These are phyloP conservation scores for Rhodosporidiobolus odoratus DNA, from an alignment of 768 basidiomycete genomes.

Conservation along the genomic window DNA sequence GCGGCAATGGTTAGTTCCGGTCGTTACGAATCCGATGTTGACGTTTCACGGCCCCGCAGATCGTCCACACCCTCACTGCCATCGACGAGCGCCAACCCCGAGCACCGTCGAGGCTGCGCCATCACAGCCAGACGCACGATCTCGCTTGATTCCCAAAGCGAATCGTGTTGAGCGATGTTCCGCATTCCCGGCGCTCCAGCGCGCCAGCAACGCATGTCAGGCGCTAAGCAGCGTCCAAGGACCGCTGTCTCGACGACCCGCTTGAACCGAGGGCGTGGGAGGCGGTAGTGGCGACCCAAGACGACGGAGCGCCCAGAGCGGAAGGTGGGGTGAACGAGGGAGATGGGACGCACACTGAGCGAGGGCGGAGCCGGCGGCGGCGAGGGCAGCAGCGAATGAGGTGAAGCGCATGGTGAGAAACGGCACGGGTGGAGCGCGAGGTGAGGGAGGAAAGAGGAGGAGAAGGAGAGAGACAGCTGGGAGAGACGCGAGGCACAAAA, in stretches of 20 bases:
- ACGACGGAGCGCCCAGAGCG: neutral
- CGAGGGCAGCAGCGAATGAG: conserved; percentile 3
- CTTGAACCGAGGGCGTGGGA: neutral
- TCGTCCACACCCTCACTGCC: neutral
- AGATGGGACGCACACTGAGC: conserved; percentile 20
- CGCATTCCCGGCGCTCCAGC: neutral
- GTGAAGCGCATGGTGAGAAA: too few relatives aligned
- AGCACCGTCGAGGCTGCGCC: too few relatives aligned
- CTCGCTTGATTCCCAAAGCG: neutral
- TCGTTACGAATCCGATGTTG: neutral
- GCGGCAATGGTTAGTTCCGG: neutral
- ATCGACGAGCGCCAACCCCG: too few relatives aligned
- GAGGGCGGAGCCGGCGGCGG: conserved; percentile 1
- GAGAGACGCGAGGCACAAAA: too few relatives aligned
- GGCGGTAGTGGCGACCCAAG: neutral
- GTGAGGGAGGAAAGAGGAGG: too few relatives aligned
- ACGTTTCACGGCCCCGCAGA: neutral
- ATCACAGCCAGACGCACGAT: neutral
- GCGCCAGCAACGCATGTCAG: neutral
- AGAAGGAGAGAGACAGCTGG: too few relatives aligned
- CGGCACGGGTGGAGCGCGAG: too few relatives aligned
- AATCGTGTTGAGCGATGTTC: neutral
- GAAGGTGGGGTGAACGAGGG: neutral
- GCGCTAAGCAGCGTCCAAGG: too few relatives aligned
- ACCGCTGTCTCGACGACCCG: neutral